A percentile compares a stretch with the other conserved stretches of the same genome.
These are phyloP conservation scores for Chamaecrista fasciculata DNA, from an alignment of 306 rosid genomes.

Conservation along the genomic window DNA sequence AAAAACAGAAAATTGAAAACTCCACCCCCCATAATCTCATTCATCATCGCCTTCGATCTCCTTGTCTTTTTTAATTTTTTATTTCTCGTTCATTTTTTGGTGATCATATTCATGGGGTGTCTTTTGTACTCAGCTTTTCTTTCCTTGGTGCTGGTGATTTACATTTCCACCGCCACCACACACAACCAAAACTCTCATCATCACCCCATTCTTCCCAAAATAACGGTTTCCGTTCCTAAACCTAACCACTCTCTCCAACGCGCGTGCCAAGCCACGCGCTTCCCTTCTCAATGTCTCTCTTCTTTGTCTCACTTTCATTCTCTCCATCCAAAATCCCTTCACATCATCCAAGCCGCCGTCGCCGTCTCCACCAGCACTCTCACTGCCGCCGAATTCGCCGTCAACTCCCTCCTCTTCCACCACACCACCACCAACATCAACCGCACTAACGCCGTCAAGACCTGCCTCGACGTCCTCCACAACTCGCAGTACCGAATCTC, in stretches of 20 bases:
- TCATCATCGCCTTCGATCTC: too few species aligned
- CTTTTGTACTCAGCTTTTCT: too few species aligned
- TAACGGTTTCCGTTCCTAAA: too few species aligned
- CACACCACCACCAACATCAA: conserved; percentile 53
- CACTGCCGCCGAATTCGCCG: conserved; percentile 53
- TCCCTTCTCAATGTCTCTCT: conserved; percentile 50
- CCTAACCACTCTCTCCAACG: conserved; percentile 32
- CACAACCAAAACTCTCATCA: too few species aligned
- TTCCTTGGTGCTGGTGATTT: too few species aligned
- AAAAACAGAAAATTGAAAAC: not conserved
- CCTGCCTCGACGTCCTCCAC: conserved; percentile 51
- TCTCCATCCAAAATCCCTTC: conserved; percentile 39
- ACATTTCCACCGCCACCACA: too few species aligned
- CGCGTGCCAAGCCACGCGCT: conserved; percentile 81
- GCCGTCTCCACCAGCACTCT: conserved; percentile 45
- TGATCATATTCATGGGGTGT: too few species aligned
- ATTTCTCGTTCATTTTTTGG: too few species aligned
- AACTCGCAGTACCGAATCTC: conserved; percentile 62
- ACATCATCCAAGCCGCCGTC: conserved; percentile 53
- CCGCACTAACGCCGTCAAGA: conserved; percentile 59
- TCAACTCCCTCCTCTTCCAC: conserved; percentile 40
- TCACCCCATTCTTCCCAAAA: conserved; percentile 5
- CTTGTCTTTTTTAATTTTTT: too few species aligned
- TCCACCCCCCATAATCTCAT: not conserved
- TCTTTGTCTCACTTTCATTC: conserved; percentile 33